phyloP scores from a whole-genome alignment of 129 eudicot genomes.

The Sambucus nigra region DNA sequence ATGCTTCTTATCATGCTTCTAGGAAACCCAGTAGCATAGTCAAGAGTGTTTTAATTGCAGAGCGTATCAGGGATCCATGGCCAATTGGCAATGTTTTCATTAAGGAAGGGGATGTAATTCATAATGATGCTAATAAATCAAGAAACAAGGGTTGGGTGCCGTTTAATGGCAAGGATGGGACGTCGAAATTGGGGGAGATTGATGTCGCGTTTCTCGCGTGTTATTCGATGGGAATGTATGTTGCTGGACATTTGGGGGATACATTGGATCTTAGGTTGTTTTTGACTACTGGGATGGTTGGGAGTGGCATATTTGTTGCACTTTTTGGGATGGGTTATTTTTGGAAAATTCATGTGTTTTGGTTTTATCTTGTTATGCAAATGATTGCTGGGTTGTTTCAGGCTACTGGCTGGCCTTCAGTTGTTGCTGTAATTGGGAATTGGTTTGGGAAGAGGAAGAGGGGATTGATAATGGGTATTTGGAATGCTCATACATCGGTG shows the following conservation, averaged over 20 bases:
- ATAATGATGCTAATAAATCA: background rate
- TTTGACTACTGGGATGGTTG: constrained; percentile 72
- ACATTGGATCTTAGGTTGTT: constrained; percentile 64
- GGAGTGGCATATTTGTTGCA: constrained; percentile 79
- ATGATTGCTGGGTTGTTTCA: constrained; percentile 96
- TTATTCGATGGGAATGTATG: constrained; percentile 85
- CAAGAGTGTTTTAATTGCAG: constrained; percentile 65
- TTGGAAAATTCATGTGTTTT: constrained; percentile 59
- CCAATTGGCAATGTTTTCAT: constrained; percentile 37
- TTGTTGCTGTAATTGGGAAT: constrained; percentile 83
- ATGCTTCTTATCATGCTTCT: constrained; percentile 77
- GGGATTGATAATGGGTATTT: constrained; percentile 90
- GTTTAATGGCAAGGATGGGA: constrained; percentile 57
- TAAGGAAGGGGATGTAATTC: constrained; percentile 8
- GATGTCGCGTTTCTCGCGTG: constrained; percentile 80
- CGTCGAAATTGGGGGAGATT: constrained; percentile 63
- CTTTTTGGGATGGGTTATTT: constrained; percentile 83
- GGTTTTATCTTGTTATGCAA: constrained; percentile 68
- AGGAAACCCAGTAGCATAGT: constrained; percentile 86
- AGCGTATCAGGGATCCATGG: constrained; percentile 26
- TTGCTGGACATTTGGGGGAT: constrained; percentile 88
- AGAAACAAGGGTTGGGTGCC: constrained; percentile 66
- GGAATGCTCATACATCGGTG: constrained; percentile 94
- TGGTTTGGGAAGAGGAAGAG: constrained; percentile 91
- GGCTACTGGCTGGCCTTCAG: constrained; percentile 97